Conservation (phyloP, 148 eudicot genomes). For the Rhododendron ovatum region DNA sequence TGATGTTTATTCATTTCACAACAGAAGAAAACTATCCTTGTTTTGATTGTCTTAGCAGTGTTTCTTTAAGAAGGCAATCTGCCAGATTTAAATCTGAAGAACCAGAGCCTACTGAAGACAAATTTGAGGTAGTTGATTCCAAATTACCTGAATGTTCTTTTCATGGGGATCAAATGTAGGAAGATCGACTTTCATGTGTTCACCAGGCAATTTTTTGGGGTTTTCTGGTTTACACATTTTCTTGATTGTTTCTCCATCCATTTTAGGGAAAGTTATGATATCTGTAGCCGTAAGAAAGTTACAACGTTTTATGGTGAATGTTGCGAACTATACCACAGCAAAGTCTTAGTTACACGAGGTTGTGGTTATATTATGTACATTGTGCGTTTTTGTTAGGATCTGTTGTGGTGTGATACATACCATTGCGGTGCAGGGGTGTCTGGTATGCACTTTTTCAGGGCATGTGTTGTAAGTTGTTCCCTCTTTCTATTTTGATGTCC, state of each 20-base stretch:
- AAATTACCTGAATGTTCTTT: not conserved
- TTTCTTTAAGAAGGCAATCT: conserved; percentile 36
- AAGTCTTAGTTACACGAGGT: not conserved
- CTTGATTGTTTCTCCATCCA: not conserved
- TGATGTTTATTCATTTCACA: not conserved
- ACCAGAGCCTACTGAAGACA: conserved; percentile 17
- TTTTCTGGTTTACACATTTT: not conserved
- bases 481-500: not conserved
- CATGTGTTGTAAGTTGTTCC: not conserved
- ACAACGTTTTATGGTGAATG: not conserved
- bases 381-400: not conserved
- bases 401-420: not conserved
- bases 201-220: not conserved
- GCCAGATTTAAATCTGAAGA: conserved; percentile 31
- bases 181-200: conserved; percentile 7
- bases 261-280: not conserved
- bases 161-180: conserved; percentile 12
- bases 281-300: not conserved
- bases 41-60: conserved; percentile 12
- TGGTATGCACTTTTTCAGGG: not conserved
- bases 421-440: not conserved
- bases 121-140: conserved; percentile 16
- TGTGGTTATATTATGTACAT: not conserved
- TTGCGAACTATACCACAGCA: not conserved
- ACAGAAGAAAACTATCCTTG: not conserved